Evolutionary conservation across 1,139 yeast species (phyloP).

Genomic region (Geotrichum europaeum): DNA sequence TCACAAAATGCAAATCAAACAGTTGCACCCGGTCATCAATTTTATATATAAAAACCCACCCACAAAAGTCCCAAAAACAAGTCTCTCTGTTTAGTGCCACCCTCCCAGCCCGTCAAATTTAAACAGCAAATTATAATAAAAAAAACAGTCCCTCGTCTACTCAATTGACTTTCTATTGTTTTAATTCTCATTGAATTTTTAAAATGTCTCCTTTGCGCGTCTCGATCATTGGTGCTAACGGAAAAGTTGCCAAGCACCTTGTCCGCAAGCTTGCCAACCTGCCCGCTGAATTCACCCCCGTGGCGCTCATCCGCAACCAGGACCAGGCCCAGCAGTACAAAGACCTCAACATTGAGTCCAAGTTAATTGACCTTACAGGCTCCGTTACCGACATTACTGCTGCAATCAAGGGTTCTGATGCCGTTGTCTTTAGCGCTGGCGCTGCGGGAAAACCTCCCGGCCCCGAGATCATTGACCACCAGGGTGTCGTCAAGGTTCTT

Average conservation of each 20-base stretch:
- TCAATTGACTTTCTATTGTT: neutral
- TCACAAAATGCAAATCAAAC: neutral
- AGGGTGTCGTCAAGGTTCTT: slow-evolving; percentile 53
- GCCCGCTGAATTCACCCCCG: slow-evolving; percentile 35
- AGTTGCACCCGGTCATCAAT: neutral
- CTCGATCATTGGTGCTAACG: slow-evolving; percentile 58
- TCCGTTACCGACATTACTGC: slow-evolving; percentile 36
- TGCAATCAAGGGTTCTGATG: slow-evolving; percentile 46
- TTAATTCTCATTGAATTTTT: neutral
- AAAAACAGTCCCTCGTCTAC: neutral
- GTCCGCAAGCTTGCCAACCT: slow-evolving; percentile 31
- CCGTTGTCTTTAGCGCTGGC: slow-evolving; percentile 59
- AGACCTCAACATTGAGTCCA: slow-evolving; percentile 37
- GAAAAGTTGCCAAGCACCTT: slow-evolving; percentile 48
- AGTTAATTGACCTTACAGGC: slow-evolving; percentile 37
- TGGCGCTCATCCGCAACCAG: slow-evolving; percentile 48
- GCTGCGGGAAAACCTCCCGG: slow-evolving; percentile 49
- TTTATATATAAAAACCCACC: neutral
- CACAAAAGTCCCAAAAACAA: neutral
- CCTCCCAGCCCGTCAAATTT: neutral
- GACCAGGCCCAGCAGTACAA: slow-evolving; percentile 41
- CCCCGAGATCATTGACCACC: slow-evolving; percentile 48
- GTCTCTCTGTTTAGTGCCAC: too few species aligned
- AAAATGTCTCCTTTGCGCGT: slow-evolving; percentile 27
- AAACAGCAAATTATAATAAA: neutral